Conservation (phyloP, 1,284 basidiomycete species). For the Tremellales sp. region DNA sequence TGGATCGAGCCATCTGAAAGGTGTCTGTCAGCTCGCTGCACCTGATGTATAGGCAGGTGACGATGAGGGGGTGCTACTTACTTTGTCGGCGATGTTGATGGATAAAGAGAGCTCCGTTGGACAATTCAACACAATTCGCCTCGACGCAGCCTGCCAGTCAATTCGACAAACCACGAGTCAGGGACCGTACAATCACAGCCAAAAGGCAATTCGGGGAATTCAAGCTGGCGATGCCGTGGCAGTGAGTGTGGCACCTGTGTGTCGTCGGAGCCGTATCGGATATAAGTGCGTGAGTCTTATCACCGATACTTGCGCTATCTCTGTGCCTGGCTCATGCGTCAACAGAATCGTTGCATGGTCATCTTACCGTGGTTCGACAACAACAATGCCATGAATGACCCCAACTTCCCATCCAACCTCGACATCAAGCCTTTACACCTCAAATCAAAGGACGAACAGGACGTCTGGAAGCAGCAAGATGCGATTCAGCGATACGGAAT, state of each 20-base stretch:
- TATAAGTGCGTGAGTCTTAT: background rate
- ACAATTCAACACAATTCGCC: background rate
- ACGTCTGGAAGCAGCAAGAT: constrained; percentile 24
- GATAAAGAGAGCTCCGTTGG: constrained; percentile 9
- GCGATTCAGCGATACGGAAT: constrained; percentile 44
- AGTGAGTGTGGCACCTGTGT: background rate
- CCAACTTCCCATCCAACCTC: constrained; percentile 46
- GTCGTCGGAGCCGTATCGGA: no score
- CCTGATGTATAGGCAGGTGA: background rate
- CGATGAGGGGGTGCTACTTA: constrained; percentile 2
- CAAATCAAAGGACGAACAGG: constrained; percentile 3
- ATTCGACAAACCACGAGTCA: no score
- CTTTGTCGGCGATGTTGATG: constrained; percentile 16
- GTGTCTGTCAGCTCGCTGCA: constrained; percentile 5
- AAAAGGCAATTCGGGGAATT: no score
- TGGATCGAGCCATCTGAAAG: constrained; percentile 83
- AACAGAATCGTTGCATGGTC: background rate
- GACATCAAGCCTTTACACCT: constrained; percentile 34
- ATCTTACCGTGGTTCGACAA: no score
- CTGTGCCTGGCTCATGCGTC: background rate
- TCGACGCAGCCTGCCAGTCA: no score
- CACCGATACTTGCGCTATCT: background rate
- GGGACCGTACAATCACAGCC: no score
- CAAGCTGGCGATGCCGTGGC: no score
- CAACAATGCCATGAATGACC: constrained; percentile 26